Percentiles rank a stretch among this genome's conserved stretches.
phyloP scores from a whole-genome alignment of 148 eudicot genomes.

The Vaccinium darrowii region DNA sequence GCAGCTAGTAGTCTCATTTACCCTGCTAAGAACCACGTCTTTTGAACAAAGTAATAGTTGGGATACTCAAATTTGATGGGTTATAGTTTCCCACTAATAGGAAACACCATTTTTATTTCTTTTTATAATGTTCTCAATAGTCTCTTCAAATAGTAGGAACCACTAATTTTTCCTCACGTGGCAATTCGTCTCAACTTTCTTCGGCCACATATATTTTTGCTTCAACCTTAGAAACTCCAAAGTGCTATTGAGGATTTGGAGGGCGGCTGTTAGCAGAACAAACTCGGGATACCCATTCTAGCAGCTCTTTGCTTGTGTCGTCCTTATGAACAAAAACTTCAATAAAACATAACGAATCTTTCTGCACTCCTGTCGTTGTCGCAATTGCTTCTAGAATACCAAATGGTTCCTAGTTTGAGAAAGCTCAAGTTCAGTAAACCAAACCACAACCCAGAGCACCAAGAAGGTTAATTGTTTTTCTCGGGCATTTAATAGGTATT shows the following conservation, averaged over 20 bases:
- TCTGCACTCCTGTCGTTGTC: conserved; percentile 40
- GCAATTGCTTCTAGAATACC: conserved; percentile 45
- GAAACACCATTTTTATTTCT: background rate
- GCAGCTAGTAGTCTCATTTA: background rate
- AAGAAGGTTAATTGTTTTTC: background rate
- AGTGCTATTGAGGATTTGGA: conserved; percentile 64
- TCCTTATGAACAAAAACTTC: conserved; percentile 78
- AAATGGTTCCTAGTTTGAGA: background rate
- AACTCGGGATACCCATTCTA: conserved; percentile 86
- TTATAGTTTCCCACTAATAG: background rate
- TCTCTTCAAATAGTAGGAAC: background rate
- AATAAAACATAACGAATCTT: conserved; percentile 70
- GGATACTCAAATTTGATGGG: background rate
- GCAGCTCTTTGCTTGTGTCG: conserved; percentile 74
- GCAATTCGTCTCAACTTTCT: background rate
- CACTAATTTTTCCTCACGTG: background rate
- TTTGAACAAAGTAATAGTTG: background rate
- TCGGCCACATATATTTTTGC: background rate
- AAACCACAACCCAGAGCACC: background rate
- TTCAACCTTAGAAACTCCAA: background rate
- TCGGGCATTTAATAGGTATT: background rate
- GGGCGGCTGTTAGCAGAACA: conserved; percentile 71
- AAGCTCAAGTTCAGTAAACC: background rate
- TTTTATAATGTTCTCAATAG: background rate
- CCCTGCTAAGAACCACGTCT: background rate